phyloP scores from a whole-genome alignment of 352 stramenopile genomes.

The Globisporangium carolinianum region DNA sequence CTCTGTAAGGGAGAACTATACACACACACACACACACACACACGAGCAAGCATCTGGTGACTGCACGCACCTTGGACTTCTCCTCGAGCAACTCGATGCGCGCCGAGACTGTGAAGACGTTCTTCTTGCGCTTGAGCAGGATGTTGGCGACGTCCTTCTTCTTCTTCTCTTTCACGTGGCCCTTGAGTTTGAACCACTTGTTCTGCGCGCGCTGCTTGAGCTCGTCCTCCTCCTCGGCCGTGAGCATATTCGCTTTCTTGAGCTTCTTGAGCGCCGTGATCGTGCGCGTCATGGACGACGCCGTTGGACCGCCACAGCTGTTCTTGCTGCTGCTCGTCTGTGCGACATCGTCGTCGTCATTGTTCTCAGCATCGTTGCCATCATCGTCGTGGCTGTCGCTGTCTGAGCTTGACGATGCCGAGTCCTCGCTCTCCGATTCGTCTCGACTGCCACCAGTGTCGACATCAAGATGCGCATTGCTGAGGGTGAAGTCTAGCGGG shows the following conservation, averaged over 20 bases:
- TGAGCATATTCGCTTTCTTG: slow-evolving; percentile 53
- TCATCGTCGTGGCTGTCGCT: slow-evolving; percentile 4
- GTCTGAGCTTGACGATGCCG: slow-evolving; percentile 1
- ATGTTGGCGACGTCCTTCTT: slow-evolving; percentile 75
- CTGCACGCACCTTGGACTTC: slow-evolving; percentile 34
- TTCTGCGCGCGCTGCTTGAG: slow-evolving; percentile 53
- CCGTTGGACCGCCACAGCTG: slow-evolving; percentile 7
- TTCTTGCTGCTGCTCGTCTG: background rate
- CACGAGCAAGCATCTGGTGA: too few relatives aligned
- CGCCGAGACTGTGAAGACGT: slow-evolving; percentile 69
- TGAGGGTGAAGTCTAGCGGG: too few relatives aligned
- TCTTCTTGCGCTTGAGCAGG: slow-evolving; percentile 73
- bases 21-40: too few relatives aligned
- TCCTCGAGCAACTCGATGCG: slow-evolving; percentile 68
- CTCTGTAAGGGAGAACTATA: background rate
- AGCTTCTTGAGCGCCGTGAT: slow-evolving; percentile 64
- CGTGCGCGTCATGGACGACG: slow-evolving; percentile 39
- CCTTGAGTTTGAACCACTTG: slow-evolving; percentile 69
- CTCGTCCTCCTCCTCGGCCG: slow-evolving; percentile 46
- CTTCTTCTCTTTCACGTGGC: slow-evolving; percentile 69
- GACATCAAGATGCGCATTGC: background rate
- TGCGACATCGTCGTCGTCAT: background rate
- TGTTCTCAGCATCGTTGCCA: background rate
- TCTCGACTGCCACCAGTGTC: background rate
- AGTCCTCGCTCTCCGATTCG: background rate